phyloP scores from a whole-genome alignment of 345 rosid species.

The Dipteronia dyeriana region DNA sequence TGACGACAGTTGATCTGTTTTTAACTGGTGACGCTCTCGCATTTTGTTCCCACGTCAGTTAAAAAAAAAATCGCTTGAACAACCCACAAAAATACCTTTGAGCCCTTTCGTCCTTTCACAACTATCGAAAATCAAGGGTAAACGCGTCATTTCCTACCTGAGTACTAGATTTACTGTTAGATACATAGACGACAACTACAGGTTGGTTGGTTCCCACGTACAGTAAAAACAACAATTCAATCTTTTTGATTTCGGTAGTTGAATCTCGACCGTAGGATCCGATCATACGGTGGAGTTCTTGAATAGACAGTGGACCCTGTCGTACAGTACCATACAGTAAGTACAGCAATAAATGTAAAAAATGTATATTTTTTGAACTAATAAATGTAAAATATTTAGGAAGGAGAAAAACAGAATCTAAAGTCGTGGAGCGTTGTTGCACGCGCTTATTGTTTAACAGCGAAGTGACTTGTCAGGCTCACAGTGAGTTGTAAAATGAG shows the following conservation, averaged over 20 bases:
- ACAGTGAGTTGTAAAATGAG: not conserved
- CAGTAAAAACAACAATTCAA: not conserved
- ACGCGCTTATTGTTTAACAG: conserved; percentile 8
- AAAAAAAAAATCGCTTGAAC: conserved; percentile 19
- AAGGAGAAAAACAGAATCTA: not conserved
- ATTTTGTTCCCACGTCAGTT: conserved; percentile 4
- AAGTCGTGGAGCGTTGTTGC: conserved; percentile 19
- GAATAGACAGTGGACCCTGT: conserved; percentile 17
- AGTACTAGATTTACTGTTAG: conserved; percentile 41
- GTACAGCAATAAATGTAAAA: conserved; percentile 14
- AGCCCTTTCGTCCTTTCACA: not conserved
- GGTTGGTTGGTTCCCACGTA: not conserved
- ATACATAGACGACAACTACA: conserved; percentile 23
- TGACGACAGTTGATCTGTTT: not conserved
- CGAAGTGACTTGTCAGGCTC: not conserved
- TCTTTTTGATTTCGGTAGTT: conserved; percentile 6
- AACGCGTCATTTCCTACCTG: conserved; percentile 8
- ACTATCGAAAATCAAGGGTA: not conserved
- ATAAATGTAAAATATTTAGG: not conserved
- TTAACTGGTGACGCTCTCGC: not conserved
- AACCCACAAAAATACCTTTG: accelerated
- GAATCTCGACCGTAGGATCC: conserved; percentile 32
- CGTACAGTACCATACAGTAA: conserved; percentile 35
- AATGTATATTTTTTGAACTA: too few relatives aligned
- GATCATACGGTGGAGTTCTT: conserved; percentile 38